Base-by-base conservation (phyloP, 805 yeast species). In the Groenewaldozyma salmanticensis region DNA sequence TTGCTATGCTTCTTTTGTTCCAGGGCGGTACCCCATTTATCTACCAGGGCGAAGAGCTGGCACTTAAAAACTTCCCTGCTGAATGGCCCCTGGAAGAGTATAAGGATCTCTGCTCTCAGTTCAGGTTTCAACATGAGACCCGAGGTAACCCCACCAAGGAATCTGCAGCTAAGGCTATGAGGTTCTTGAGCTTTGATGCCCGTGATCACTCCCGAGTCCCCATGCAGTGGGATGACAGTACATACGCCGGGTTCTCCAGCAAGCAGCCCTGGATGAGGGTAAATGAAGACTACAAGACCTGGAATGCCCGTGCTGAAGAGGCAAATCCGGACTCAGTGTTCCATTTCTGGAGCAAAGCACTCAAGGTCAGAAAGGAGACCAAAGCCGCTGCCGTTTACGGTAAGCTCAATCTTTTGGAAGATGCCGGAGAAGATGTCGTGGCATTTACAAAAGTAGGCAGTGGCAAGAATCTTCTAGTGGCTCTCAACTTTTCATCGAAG, bases 21-120 rank as follows among this genome's bases (percentile, higher is more conserved):
- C 29, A 24, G 13, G 68, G 75, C 19, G 79, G 80, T 38, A 74
- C 80, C 11, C 53, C 71, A 43, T 75, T 64, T 56, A 54, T 75
- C 27, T 75, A 74, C 58, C 79, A 75, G 57, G 81, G 80, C 36
- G 80, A 75, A 54, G 80, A 75, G 50, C 59, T 75, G 45, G 80
- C 77, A 24, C 72, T 69, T 72, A 64, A 65, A 40, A 75, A 75
- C 52, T 55, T 71, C 22, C 66, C 73, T 24, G 52, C 58, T 40
- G 51, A 54, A 20, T 46, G 46, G 78, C 61, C 64, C 21, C 59
- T 73, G 39, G 61, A 59, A 16, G 74, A 73, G 48, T 75, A 72
- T 58, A 55, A 61, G 48, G 80, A 75, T 53, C 67, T 75, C 48
- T 65, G 67, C 43, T 59, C 71, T 32, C 39, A 45, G 24, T 21